These are phyloP conservation scores for Stylosanthes scabra DNA, from an alignment of 331 rosid species.

Conservation along the genomic window DNA sequence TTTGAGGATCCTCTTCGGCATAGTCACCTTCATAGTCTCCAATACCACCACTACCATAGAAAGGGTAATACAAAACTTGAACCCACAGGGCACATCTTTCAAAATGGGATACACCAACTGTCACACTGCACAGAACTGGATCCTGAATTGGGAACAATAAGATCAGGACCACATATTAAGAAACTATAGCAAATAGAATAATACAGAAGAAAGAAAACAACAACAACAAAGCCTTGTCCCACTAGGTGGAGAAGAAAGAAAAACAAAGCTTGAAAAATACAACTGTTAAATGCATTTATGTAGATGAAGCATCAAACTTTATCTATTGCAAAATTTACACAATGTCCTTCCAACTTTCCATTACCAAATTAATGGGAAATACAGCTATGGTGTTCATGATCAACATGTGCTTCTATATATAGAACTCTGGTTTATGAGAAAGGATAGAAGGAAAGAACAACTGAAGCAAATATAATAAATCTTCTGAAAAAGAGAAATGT, in stretches of 20 bases:
- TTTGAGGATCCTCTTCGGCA: conserved; percentile 91
- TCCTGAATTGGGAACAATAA: conserved; percentile 62
- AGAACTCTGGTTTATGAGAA: background rate
- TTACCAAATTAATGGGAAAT: conserved; percentile 15
- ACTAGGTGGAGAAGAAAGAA: no score
- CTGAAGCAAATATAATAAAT: background rate
- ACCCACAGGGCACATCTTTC: conserved; percentile 98
- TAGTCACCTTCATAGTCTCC: conserved; percentile 96
- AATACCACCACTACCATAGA: conserved; percentile 92
- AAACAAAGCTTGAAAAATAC: conserved; percentile 23
- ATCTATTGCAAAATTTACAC: conserved; percentile 22
- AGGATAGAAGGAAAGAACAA: background rate
- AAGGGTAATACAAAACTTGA: conserved; percentile 97
- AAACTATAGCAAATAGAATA: conserved; percentile 13
- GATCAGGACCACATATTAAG: conserved; percentile 40
- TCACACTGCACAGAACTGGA: conserved; percentile 93
- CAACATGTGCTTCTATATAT: conserved; percentile 17
- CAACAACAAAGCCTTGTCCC: no score
- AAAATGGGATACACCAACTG: conserved; percentile 96
- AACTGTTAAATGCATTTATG: background rate
- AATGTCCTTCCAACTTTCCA: background rate
- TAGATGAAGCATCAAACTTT: conserved; percentile 2
- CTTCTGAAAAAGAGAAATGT: background rate
- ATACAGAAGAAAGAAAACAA: background rate
- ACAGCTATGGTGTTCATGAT: background rate